Base-by-base conservation (phyloP, 2,329 filamentous ascomycete species). In the Talaromyces marneffei region DNA sequence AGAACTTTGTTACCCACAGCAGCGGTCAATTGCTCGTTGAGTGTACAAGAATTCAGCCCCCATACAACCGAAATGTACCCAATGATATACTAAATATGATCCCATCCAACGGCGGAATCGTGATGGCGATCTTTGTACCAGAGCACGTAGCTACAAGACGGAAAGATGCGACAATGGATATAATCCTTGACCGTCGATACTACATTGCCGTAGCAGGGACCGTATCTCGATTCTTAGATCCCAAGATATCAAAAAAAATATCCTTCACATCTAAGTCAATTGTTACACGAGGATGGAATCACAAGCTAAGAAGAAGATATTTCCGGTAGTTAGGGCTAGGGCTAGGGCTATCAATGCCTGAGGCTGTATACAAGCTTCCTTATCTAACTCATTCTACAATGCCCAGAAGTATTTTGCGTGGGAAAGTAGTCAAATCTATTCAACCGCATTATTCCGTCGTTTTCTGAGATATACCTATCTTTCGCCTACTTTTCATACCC, bases 1-100 rank as follows among this genome's bases (percentile, higher is more conserved):
- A 87, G 76, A 2, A 87, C 84, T 66, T 86, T 86, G 63, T 82
- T 76, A 0, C 84, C 84, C 1, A 87, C 83, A 0, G 84, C 82
- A 0, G 83, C 83, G 0, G 84, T 80, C 0, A 87, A 71, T 0
- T 85, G 84, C 64, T 87, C 85, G 64, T 87, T 86, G 54, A 86
- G 85, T 0, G 85, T 87, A 87, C 18, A 83, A 74, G 65, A 80
- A 87, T 29, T 78, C 80, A 2, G 75, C 74, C 18, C 83, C 78
- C 10, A 72, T 71, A 33, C 79, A 81, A 1, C 77, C 76, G 50
- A 16, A 53, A 53, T 14, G 8, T 53, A 14, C 31, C 31, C 2
- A 31, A 53, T 14, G 50, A 53, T 23, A 25, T 37, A 14, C 23
- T 53, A 23, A 31, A 53, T 18, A 37, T 25, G 31, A n/a, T 53